phyloP scores from a whole-genome alignment of 352 stramenopile genomes.

The Pythium angustatum region DNA sequence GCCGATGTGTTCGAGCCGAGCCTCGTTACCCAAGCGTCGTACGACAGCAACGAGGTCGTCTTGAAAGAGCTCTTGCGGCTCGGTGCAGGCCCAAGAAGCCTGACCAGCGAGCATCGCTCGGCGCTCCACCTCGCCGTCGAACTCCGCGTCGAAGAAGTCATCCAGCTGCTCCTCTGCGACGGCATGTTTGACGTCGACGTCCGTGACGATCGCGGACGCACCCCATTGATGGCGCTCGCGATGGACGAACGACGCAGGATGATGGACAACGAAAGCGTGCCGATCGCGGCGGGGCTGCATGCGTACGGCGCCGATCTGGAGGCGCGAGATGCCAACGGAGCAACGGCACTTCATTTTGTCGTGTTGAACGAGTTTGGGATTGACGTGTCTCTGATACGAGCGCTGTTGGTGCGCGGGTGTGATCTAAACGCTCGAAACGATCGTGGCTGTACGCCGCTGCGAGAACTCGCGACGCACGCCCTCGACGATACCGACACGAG shows the following conservation, averaged over 20 bases:
- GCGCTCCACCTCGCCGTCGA: background rate
- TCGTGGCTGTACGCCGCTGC: slow-evolving; percentile 5
- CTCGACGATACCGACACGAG: background rate
- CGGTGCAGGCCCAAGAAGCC: slow-evolving; percentile 4
- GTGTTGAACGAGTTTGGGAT: too few species aligned
- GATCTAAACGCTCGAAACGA: slow-evolving; percentile 5
- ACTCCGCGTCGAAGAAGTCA: background rate
- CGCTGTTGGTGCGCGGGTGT: slow-evolving; percentile 1
- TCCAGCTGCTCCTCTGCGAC: background rate
- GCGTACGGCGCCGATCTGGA: too few species aligned
- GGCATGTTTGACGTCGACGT: background rate
- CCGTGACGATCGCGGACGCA: background rate
- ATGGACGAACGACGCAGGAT: background rate
- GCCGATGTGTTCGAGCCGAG: too few species aligned
- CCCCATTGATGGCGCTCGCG: background rate
- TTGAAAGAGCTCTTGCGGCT: too few species aligned
- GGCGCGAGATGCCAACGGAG: too few species aligned
- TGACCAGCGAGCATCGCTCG: background rate
- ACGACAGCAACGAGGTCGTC: too few species aligned
- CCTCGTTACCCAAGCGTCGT: too few species aligned
- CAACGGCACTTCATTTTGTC: too few species aligned
- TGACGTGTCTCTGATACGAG: background rate
- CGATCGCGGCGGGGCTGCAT: too few species aligned
- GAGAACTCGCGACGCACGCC: background rate
- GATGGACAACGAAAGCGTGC: too few species aligned